Base-by-base conservation (phyloP, 345 rosid species). In the Mangifera indica region DNA sequence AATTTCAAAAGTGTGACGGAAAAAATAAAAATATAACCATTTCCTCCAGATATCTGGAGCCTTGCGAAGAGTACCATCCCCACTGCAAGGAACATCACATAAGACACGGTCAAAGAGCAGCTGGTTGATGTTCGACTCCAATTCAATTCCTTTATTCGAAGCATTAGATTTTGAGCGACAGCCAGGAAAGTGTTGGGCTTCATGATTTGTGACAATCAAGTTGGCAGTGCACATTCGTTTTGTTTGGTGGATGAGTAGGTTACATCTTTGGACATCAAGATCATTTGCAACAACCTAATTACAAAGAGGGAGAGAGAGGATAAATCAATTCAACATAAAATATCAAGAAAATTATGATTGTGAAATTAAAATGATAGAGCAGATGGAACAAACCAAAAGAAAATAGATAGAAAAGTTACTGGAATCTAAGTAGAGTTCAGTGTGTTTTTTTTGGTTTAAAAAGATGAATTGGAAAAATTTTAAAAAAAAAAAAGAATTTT, bases 1-100 rank as follows among this genome's bases (percentile, higher is more conserved):
- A 58, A 61, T 63, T 29, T 56, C 25, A 21, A 53, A 29, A 64
- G 12, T 17, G 59, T 1, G 40, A 40, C 10, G 62, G 46, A 58
- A 60, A 42, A 55, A 7, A 37, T 1, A 37, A 37, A 69, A 65
- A 65, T 29, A 76, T 32, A 67, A 88, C 99, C 98, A 95, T 90
- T 91, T 95, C 71, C 98, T 82, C 99, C 98, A 95, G 54, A 95
- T 83, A 83, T 87, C 98, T 3, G 98, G 99, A 83, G 99, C 97
- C 86, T 95, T 95, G 80, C 97, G 92, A 37, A 92, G 88, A 60
- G 99, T 92, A 48, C 98, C 97, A 80, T 92, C 99, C 71, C 98
- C 98, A 73, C 99, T 92, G 85, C 98, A 92, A 13, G 98, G 98
- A 76, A 95, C 99, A 71, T 95, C 99, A 44, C 98, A 95, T 42